Evolutionary conservation across 2,329 filamentous ascomycete species (phyloP).

Genomic region (Xylaria polymorpha): DNA sequence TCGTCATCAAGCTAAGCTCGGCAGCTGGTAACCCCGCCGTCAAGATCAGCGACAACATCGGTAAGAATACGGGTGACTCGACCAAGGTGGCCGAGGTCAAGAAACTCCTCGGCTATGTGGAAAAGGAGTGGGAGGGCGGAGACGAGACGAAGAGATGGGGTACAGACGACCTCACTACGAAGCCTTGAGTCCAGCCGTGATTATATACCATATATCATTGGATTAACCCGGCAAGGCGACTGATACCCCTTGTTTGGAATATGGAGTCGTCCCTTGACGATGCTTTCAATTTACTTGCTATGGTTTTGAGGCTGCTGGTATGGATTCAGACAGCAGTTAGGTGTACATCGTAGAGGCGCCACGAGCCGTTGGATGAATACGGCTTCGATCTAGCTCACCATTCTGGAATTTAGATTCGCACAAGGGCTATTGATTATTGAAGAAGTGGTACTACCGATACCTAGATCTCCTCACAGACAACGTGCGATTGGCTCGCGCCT

Average conservation of each 20-base stretch:
- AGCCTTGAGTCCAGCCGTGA: background rate
- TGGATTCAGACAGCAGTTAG: background rate
- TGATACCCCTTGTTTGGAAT: background rate
- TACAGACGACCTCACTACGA: background rate
- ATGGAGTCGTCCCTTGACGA: background rate
- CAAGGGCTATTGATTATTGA: too few species aligned
- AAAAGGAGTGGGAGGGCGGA: constrained; percentile 84
- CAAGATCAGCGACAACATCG: constrained; percentile 90
- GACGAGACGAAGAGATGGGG: constrained; percentile 90
- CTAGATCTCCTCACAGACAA: too few species aligned
- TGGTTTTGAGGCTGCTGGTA: background rate
- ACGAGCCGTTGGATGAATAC: background rate
- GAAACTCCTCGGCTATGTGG: constrained; percentile 83
- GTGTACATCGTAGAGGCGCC: background rate
- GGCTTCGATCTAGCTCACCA: background rate
- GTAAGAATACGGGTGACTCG: constrained; percentile 94
- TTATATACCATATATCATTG: background rate
- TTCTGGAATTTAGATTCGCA: background rate
- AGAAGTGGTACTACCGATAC: too few species aligned
- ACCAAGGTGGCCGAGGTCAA: constrained; percentile 85
- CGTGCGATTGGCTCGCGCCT: too few species aligned
- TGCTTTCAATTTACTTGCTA: background rate
- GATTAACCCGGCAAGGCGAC: background rate
- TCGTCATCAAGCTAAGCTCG: constrained; percentile 95
- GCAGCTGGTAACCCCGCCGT: constrained; percentile 84